These are phyloP conservation scores for Sporothrix globosa DNA, from an alignment of 2,329 filamentous ascomycete genomes.

Conservation along the genomic window DNA sequence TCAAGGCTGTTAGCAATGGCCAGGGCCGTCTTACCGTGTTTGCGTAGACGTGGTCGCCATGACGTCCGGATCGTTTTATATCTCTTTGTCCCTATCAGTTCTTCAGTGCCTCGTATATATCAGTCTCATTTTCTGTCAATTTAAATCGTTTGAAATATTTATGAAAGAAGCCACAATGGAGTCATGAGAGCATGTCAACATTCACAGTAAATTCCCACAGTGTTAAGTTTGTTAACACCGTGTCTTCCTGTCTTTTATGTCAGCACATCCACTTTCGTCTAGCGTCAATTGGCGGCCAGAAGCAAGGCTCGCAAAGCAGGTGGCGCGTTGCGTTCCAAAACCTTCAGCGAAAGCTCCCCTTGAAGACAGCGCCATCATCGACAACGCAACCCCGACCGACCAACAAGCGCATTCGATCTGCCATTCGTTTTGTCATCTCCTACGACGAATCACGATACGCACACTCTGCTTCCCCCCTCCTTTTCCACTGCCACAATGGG, in stretches of 20 bases:
- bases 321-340: not conserved
- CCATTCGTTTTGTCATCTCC: too few species aligned
- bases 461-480: not conserved
- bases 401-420: not conserved
- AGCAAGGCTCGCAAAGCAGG: not conserved
- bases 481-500: conserved; percentile 61
- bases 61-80: not conserved
- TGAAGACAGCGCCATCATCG: not conserved
- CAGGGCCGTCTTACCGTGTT: conserved; percentile 46
- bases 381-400: not conserved
- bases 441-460: too few species aligned
- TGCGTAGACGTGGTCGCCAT: conserved; percentile 22
- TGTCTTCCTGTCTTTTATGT: not conserved
- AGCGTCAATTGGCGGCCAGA: not conserved
- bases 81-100: not conserved
- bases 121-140: not conserved
- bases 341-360: not conserved
- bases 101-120: not conserved
- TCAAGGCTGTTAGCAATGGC: conserved; percentile 58
- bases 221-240: not conserved
- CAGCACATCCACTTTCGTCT: not conserved
- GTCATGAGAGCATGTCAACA: too few species aligned
- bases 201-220: not conserved
- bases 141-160: too few species aligned
- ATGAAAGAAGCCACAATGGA: too few species aligned